Evolutionary conservation across 768 basidiomycete genomes (phyloP).

Genomic region (Russula olivacea): DNA sequence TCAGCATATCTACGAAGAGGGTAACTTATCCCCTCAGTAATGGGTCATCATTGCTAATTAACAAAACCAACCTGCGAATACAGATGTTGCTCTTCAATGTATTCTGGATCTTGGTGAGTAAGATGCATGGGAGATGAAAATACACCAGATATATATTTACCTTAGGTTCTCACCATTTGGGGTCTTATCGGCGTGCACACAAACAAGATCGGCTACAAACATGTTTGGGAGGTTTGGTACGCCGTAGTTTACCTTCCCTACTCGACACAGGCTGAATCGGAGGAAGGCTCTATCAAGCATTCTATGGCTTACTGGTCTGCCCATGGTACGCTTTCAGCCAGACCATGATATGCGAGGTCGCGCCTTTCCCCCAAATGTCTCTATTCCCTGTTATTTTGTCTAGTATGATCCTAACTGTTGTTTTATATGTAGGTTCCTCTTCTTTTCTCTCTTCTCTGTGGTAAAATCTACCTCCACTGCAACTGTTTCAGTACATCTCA

Average conservation of each 20-base stretch:
- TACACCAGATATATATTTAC: neutral
- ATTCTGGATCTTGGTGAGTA: constrained; percentile 59
- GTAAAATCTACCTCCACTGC: constrained; percentile 32
- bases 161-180: constrained; percentile 60
- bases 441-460: constrained; percentile 68
- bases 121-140: neutral
- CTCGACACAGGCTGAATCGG: neutral
- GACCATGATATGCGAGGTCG: constrained; percentile 79
- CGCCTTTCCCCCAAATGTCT: constrained; percentile 64
- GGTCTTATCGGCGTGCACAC: constrained; percentile 74
- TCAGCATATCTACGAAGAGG: constrained; percentile 56
- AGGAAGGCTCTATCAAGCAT: constrained; percentile 59
- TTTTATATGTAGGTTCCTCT: constrained; percentile 47
- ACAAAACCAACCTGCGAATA: neutral
- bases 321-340: constrained; percentile 81
- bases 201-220: constrained; percentile 71
- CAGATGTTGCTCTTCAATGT: constrained; percentile 71
- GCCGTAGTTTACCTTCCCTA: constrained; percentile 6
- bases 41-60: neutral
- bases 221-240: constrained; percentile 76
- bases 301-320: constrained; percentile 67
- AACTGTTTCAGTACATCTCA: neutral
- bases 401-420: neutral
- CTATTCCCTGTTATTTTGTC: constrained; percentile 17
- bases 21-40: constrained; percentile 32